Evolutionary conservation across 2,329 filamentous ascomycete genomes (phyloP), one percentile per base, ranked within the genome.

Genomic region (Colletotrichum tofieldiae): DNA sequence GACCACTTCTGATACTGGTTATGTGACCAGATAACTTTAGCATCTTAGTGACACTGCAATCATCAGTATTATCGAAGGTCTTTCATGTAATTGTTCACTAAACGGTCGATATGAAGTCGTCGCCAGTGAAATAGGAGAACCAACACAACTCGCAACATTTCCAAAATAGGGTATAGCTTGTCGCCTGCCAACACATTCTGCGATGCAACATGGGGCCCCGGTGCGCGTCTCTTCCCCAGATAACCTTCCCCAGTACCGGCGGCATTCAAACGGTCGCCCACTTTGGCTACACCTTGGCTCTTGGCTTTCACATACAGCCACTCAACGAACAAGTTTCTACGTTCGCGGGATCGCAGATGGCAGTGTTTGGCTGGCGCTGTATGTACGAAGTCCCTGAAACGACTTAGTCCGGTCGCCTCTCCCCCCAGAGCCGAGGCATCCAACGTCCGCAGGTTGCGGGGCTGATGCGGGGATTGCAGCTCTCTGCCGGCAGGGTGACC

Each of bases 381-480:
- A 37, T 62, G 45, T 47, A 43, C 23, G 55, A 18, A 47, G 45
- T 52, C 29, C 65, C 45, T 8, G 41, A 67, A 67, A 41, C 14
- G 65, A 67, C 37, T 35, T 67, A 54, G 47, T 45, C 37, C 23
- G 45, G 18, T 37, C 20, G 18, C 20, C 20, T n/a, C 8, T 45
- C 43, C 35, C n/a, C 26, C n/a, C 47, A 32, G 37, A 65, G 61
- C 66, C 66, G 66, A 69, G 66, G 66, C 66, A 69, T 65, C 37
- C 60, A 59, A 65, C 41, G 52, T 65, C 29, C 26, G 23, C 43
- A 23, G n/a, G 35, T 69, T 69, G 66, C 66, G 66, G 66, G 60
- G 66, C 32, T 49, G 32, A 51, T 65, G 60, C 60, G 43, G 52
- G 60, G 66, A 14, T 26, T 58, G 66, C 60, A 65, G 61, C 43